Evolutionary conservation across 345 rosid species (phyloP).

Genomic region (Brassica incana): DNA sequence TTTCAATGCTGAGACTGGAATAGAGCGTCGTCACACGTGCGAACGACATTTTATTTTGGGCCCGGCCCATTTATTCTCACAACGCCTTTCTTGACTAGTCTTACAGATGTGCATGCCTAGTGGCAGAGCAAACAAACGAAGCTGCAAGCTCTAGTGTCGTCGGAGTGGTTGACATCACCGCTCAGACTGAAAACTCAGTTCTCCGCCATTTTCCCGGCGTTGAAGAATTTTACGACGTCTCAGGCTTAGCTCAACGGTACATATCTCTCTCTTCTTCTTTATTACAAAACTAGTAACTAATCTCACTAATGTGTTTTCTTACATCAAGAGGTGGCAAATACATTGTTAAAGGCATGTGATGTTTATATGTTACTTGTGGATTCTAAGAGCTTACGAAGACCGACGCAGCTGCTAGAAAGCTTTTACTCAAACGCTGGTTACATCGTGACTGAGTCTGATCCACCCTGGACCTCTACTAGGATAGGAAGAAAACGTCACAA

Average conservation of each 20-base stretch:
- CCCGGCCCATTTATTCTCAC: constrained; percentile 15
- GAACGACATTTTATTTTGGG: constrained; percentile 2
- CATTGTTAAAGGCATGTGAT: constrained; percentile 63
- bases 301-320: background rate
- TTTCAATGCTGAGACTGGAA: background rate
- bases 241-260: constrained; percentile 62
- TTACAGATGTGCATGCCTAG: no score
- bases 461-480: constrained; percentile 58
- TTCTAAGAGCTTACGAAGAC: constrained; percentile 75
- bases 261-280: background rate
- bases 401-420: constrained; percentile 62
- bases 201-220: constrained; percentile 34
- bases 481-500: constrained; percentile 74
- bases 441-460: constrained; percentile 53
- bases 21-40: background rate
- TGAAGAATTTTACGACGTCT: constrained; percentile 74
- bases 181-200: constrained; percentile 53
- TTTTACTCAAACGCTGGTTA: constrained; percentile 79
- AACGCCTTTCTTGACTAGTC: no score
- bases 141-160: constrained; percentile 38
- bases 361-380: constrained; percentile 35
- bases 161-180: constrained; percentile 67
- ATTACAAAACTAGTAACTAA: no score
- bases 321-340: constrained; percentile 56
- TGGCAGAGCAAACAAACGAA: no score